Base-by-base conservation (phyloP, 495 filamentous ascomycete genomes). In the Melanomma pulvis-pyrius region DNA sequence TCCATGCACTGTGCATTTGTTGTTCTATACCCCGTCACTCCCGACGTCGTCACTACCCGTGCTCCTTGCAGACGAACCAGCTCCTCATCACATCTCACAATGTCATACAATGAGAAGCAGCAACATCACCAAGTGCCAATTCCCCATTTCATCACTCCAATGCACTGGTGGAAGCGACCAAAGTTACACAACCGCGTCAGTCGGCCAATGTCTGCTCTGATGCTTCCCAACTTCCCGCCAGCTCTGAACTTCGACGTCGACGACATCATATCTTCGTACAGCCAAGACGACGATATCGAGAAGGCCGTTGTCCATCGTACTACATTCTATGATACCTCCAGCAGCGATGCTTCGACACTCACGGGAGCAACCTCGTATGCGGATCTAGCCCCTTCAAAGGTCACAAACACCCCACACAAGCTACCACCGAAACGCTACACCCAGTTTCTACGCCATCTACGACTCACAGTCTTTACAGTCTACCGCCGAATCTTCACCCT, bases 401-500 rank as follows among this genome's bases (percentile, higher is more conserved):
- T 28, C 6, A 49, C 25, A 1, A 19, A 4, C 0, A 49, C 26
- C 17, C 13, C 22, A 29, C 52, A 5, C 21, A 26, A n/a, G n/a
- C 34, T 67, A 2, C 68, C 68, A 51, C 30, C 68, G 5, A 71
- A 66, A 50, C 68, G 63, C 11, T 28, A 61, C 0, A 34, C 9
- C 22, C 25, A 29, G 4, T 1, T 71, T 0, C 13, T 64, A 12
- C 59, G 64, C 11, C 41, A 44, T 25, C 46, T 72, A 4, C 53
- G 61, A 1, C 39, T 47, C 19, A 65, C 56, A 13, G 29, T 65
- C 24, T 59, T 70, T 11, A 53, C 57, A 5, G 63, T 54, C 22
- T 73, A 70, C 48, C 58, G 50, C 7, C 61, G 62, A 17, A 22
- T 73, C 1, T 67, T 73, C 60, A 59, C 71, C 15, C 15, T 68